Evolutionary conservation across 768 basidiomycete genomes (phyloP).

Genomic region (Amanita rimosa): DNA sequence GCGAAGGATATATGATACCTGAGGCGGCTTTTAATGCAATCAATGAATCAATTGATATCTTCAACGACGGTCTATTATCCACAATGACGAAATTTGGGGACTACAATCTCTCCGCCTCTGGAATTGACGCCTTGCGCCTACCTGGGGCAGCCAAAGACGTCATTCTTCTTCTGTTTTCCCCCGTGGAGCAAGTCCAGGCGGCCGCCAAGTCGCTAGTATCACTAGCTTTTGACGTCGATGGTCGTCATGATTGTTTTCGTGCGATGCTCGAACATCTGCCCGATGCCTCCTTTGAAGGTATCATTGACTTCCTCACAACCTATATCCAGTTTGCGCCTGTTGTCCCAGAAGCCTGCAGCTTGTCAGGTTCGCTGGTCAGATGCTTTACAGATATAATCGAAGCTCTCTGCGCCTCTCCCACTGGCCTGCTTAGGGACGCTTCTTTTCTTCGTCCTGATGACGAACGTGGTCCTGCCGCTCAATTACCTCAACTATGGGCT

Average conservation of each 20-base stretch:
- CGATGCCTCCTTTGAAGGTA: slow-evolving; percentile 54
- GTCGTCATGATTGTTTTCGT: slow-evolving; percentile 79
- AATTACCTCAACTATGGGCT: slow-evolving; percentile 67
- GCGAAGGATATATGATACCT: slow-evolving; percentile 11
- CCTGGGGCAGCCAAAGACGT: slow-evolving; percentile 49
- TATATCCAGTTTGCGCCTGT: slow-evolving; percentile 52
- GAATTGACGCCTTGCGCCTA: slow-evolving; percentile 42
- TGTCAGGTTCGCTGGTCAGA: slow-evolving; percentile 85
- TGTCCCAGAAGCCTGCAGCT: slow-evolving; percentile 76
- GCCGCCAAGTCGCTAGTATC: slow-evolving; percentile 75
- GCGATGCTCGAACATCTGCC: slow-evolving; percentile 62
- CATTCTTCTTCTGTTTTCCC: slow-evolving; percentile 70
- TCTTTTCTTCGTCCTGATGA: slow-evolving; percentile 37
- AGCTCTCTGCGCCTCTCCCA: slow-evolving; percentile 62
- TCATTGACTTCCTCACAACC: slow-evolving; percentile 52
- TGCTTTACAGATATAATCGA: slow-evolving; percentile 92
- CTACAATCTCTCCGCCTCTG: slow-evolving; percentile 37
- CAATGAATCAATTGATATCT: slow-evolving; percentile 45
- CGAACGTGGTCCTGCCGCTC: slow-evolving; percentile 33
- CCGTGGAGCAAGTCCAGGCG: slow-evolving; percentile 60
- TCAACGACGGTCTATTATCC: slow-evolving; percentile 54
- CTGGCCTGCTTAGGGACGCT: slow-evolving; percentile 55
- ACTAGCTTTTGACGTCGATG: slow-evolving; percentile 83
- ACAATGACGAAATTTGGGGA: slow-evolving; percentile 57
- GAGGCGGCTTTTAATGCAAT: slow-evolving; percentile 36